phyloP scores from a whole-genome alignment of 2,329 filamentous ascomycete species.

The Dendrostoma leiphaemia region DNA sequence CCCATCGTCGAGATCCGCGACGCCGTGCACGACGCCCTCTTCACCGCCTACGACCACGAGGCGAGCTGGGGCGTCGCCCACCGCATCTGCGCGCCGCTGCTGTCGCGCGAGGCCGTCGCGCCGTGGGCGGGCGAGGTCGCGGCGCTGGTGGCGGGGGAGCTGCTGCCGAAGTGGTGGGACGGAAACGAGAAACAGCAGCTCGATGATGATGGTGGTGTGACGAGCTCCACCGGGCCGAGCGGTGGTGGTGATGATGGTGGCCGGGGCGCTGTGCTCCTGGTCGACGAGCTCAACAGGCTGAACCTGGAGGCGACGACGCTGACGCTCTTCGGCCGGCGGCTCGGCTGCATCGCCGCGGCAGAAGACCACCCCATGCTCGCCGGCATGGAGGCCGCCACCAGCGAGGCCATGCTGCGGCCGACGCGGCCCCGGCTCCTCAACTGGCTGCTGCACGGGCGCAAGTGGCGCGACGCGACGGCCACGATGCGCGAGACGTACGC shows the following conservation, averaged over 20 bases:
- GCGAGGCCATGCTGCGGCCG: slow-evolving; percentile 55
- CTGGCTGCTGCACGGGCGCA: slow-evolving; percentile 48
- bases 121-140: slow-evolving; percentile 46
- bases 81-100: slow-evolving; percentile 48
- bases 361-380: slow-evolving; percentile 45
- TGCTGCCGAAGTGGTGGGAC: slow-evolving; percentile 48
- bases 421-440: slow-evolving; percentile 51
- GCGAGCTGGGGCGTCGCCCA: slow-evolving; percentile 49
- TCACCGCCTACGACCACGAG: slow-evolving; percentile 50
- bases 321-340: slow-evolving; percentile 49
- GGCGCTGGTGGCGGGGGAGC: slow-evolving; percentile 45
- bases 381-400: slow-evolving; percentile 54
- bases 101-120: slow-evolving; percentile 33
- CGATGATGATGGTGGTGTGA: no score
- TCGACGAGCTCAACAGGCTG: slow-evolving; percentile 50
- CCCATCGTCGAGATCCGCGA: slow-evolving; percentile 52
- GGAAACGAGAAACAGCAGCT: slow-evolving; percentile 16
- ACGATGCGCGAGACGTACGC: slow-evolving; percentile 52
- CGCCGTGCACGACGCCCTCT: slow-evolving; percentile 49
- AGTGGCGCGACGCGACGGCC: slow-evolving; percentile 52
- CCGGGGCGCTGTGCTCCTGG: slow-evolving; percentile 35
- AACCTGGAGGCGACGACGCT: slow-evolving; percentile 51
- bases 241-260: background rate
- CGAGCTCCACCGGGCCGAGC: slow-evolving; percentile 26
- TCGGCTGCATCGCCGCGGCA: slow-evolving; percentile 44